These are phyloP conservation scores for Tuber indicum DNA, from an alignment of 495 filamentous ascomycete species.

Conservation along the genomic window DNA sequence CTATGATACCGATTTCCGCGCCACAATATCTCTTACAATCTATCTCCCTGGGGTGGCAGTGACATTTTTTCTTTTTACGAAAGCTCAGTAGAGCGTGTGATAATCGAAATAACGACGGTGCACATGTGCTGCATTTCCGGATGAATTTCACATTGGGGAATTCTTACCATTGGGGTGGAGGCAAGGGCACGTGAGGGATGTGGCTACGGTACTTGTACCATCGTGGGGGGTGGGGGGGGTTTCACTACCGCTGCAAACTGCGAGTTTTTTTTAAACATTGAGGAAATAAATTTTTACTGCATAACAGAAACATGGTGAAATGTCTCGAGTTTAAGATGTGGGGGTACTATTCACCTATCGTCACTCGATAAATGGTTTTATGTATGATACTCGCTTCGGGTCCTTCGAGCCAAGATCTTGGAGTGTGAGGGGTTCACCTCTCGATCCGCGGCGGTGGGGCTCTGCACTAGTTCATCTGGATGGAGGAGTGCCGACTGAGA, in stretches of 20 bases:
- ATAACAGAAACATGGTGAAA: not conserved
- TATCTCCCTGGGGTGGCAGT: not conserved
- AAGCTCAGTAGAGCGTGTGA: not conserved
- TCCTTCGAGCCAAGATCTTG: no score
- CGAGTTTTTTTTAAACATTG: not conserved
- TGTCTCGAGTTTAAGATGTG: no score
- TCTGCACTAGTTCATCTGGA: not conserved
- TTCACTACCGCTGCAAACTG: no score
- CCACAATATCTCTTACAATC: not conserved
- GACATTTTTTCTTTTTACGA: not conserved
- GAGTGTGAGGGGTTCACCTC: not conserved
- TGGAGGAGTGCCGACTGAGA: not conserved
- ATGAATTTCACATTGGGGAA: not conserved
- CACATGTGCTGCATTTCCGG: slow-evolving; percentile 1
- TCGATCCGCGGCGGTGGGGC: no score
- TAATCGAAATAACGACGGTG: not conserved
- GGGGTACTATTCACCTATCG: not conserved
- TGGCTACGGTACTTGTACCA: no score
- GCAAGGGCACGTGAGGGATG: not conserved
- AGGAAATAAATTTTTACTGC: not conserved
- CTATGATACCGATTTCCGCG: not conserved
- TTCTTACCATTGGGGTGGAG: not conserved
- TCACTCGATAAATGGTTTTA: not conserved
- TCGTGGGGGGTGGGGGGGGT: no score
- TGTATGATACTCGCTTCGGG: no score